These are phyloP conservation scores for Somion occarium DNA, from an alignment of 1,284 basidiomycete species.

Conservation along the genomic window DNA sequence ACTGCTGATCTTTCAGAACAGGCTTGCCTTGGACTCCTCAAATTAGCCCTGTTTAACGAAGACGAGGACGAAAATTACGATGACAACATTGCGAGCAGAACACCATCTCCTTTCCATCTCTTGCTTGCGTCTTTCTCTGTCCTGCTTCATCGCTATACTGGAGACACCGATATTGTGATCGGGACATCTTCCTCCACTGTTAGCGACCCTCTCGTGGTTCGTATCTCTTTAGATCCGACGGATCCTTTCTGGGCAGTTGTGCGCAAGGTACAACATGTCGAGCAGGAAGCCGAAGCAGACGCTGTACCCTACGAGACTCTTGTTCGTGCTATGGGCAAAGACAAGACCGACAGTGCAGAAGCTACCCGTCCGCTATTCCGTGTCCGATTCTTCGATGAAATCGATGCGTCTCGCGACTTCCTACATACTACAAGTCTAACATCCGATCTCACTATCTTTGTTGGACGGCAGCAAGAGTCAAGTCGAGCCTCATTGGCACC, in stretches of 20 bases:
- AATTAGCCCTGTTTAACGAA: conserved; percentile 70
- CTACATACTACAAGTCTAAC: conserved; percentile 79
- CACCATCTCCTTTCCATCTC: conserved; percentile 88
- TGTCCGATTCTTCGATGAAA: conserved; percentile 95
- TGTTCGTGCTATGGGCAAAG: conserved; percentile 68
- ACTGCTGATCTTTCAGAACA: conserved; percentile 61
- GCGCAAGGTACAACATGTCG: conserved; percentile 79
- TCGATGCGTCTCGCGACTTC: conserved; percentile 68
- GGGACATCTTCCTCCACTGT: conserved; percentile 84
- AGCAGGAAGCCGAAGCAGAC: conserved; percentile 83
- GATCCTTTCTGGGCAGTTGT: conserved; percentile 94
- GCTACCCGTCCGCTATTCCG: conserved; percentile 74
- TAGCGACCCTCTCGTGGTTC: conserved; percentile 79
- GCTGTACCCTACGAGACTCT: conserved; percentile 82
- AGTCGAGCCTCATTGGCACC: conserved; percentile 73
- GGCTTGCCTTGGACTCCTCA: conserved; percentile 66
- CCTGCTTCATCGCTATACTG: conserved; percentile 92
- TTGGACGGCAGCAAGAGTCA: conserved; percentile 63
- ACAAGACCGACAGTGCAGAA: conserved; percentile 52
- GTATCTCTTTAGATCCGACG: conserved; percentile 80
- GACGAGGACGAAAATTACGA: conserved; percentile 50
- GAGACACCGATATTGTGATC: conserved; percentile 92
- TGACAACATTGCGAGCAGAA: conserved; percentile 36
- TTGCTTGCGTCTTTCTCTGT: conserved; percentile 90
- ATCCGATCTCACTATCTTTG: conserved; percentile 87